phyloP scores from a whole-genome alignment of 805 yeast species.

The Naumovozyma castellii region DNA sequence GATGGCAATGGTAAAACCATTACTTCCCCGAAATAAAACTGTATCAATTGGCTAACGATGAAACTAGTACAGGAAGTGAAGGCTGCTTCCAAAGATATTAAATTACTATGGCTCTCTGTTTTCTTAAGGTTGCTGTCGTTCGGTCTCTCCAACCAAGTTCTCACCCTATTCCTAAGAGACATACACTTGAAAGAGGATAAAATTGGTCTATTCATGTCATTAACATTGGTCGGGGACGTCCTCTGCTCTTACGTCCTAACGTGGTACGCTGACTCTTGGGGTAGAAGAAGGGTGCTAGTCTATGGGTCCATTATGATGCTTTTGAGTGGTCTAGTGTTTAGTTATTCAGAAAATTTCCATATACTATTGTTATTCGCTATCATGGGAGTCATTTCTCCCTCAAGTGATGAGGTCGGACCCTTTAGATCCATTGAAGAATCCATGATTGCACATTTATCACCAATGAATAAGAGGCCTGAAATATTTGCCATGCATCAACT shows the following conservation, averaged over 20 bases:
- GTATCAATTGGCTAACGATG: conserved; percentile 5
- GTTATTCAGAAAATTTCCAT: conserved; percentile 42
- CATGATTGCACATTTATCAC: conserved; percentile 69
- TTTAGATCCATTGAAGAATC: conserved; percentile 82
- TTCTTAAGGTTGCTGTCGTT: conserved; percentile 64
- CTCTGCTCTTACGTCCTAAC: conserved; percentile 59
- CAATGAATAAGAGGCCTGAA: conserved; percentile 53
- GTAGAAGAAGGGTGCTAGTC: conserved; percentile 55
- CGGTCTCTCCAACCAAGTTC: conserved; percentile 70
- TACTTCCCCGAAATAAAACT: too few relatives aligned
- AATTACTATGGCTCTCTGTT: conserved; percentile 58
- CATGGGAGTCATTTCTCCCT: conserved; percentile 78
- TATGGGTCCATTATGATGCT: conserved; percentile 62
- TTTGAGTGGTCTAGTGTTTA: conserved; percentile 55
- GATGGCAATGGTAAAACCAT: too few relatives aligned
- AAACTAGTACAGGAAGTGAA: conserved; percentile 19
- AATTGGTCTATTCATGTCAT: conserved; percentile 74
- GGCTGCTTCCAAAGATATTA: conserved; percentile 43
- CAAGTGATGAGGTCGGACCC: conserved; percentile 88
- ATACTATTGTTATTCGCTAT: conserved; percentile 62
- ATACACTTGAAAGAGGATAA: conserved; percentile 44
- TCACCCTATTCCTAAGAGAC: conserved; percentile 54
- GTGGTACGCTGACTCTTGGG: conserved; percentile 66
- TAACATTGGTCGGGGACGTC: conserved; percentile 74
- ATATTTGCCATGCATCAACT: conserved; percentile 68